Evolutionary conservation across 1,284 basidiomycete species (phyloP).

Genomic region (Singerocomus inundabilis): DNA sequence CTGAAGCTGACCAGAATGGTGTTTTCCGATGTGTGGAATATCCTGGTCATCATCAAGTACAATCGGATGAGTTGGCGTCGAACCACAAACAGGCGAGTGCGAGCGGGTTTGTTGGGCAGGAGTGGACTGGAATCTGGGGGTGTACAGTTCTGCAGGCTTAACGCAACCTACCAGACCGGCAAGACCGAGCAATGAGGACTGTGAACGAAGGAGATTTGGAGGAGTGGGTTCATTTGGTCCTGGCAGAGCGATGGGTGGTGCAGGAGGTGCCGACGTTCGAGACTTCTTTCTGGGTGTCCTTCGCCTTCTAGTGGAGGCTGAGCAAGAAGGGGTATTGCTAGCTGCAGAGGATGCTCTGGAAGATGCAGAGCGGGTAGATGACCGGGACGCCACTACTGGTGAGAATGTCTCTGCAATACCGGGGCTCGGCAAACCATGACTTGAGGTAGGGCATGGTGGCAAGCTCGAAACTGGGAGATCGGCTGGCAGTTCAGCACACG

Average conservation of each 20-base stretch:
- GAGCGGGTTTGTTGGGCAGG: conserved; percentile 27
- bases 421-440: conserved; percentile 1
- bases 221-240: conserved; percentile 58
- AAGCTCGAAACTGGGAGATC: conserved; percentile 58
- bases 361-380: conserved; percentile 13
- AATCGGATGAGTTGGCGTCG: conserved; percentile 61
- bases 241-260: conserved; percentile 57
- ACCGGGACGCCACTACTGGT: conserved; percentile 10
- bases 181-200: conserved; percentile 64
- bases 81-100: conserved; percentile 39
- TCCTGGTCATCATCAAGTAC: conserved; percentile 61
- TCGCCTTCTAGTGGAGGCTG: conserved; percentile 20
- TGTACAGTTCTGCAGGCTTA: conserved; percentile 51
- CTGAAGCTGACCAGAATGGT: conserved; percentile 4
- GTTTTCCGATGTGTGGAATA: conserved; percentile 8
- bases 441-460: conserved; percentile 21
- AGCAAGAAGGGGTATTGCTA: not conserved
- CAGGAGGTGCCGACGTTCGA: conserved; percentile 33
- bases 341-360: conserved; percentile 18
- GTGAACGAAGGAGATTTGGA: conserved; percentile 69
- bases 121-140: conserved; percentile 21
- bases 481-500: conserved; percentile 77
- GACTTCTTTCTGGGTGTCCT: conserved; percentile 28
- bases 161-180: conserved; percentile 68
- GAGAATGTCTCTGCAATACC: not conserved